Percentiles rank a stretch among this genome's conserved stretches.
Conservation (phyloP, 768 basidiomycete genomes). For the Kwoniella sp. region DNA sequence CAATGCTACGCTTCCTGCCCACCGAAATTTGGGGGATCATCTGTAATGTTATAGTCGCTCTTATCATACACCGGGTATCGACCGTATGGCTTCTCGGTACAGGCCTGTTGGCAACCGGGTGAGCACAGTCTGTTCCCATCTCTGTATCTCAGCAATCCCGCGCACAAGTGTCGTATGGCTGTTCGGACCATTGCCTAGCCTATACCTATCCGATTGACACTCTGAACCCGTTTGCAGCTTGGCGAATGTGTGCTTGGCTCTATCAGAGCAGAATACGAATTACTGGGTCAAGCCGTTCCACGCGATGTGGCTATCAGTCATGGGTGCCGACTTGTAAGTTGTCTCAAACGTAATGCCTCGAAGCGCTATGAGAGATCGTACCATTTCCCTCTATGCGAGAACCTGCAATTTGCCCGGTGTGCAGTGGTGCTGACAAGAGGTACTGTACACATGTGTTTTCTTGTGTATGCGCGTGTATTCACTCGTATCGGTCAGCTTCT, state of each 20-base stretch:
- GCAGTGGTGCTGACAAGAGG: no score
- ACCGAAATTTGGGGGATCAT: conserved; percentile 40
- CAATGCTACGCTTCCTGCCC: conserved; percentile 39
- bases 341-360: not conserved
- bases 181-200: no score
- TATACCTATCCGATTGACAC: no score
- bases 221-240: no score
- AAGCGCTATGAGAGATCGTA: no score
- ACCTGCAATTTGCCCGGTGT: no score
- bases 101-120: conserved; percentile 51
- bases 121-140: conserved; percentile 14
- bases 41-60: conserved; percentile 39
- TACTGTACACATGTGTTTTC: no score
- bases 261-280: conserved; percentile 24
- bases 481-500: conserved; percentile 27
- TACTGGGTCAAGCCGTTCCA: conserved; percentile 43
- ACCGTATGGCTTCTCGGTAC: conserved; percentile 47
- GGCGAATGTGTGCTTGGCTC: conserved; percentile 38
- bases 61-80: conserved; percentile 41
- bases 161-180: no score
- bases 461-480: no score
- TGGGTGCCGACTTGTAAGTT: conserved; percentile 45
- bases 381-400: no score
- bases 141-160: not conserved
- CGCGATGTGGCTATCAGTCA: conserved; percentile 34